Base-by-base conservation (phyloP, 2,329 filamentous ascomycete genomes). In the Stylonectria norvegica region DNA sequence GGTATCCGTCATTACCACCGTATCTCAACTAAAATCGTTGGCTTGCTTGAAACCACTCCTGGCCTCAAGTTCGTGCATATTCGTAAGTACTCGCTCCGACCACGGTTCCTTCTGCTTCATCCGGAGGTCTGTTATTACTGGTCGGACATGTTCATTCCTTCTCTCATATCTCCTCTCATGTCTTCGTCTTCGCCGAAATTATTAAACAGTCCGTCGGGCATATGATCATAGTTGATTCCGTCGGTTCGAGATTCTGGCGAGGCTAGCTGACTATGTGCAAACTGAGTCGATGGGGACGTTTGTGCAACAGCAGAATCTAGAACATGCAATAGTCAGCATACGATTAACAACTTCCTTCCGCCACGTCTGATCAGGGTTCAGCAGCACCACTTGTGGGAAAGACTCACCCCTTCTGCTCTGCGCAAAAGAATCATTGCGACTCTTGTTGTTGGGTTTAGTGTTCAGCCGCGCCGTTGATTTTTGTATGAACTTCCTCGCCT, bases 401-500 rank as follows among this genome's bases (percentile, higher is more conserved):
- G n/a, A n/a, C n/a, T n/a, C n/a, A n/a, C n/a, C n/a, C n/a, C n/a
- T n/a, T n/a, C n/a, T n/a, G n/a, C n/a, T n/a, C n/a, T n/a, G n/a
- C n/a, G n/a, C n/a, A n/a, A n/a, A n/a, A n/a, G n/a, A n/a, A n/a
- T n/a, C n/a, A n/a, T n/a, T n/a, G n/a, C n/a, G n/a, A n/a, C n/a
- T n/a, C n/a, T n/a, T n/a, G n/a, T n/a, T n/a, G n/a, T n/a, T n/a
- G n/a, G n/a, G 22, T 25, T 12, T 10, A 14, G 10, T n/a, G 2
- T 29, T 20, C 6, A 18, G 28, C 17, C 40, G 36, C 1, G 37
- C 5, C 5, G 45, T 42, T 27, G 55, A 52, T 4, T 50, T 54
- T 20, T 68, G 58, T 5, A 76, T 72, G 40, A 73, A 74, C n/a
- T 60, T 65, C 34, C 63, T 66, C 3, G 75, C 75, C 55, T 77